A percentile compares a stretch with the other conserved stretches of the same genome.
phyloP scores from a whole-genome alignment of 768 basidiomycete genomes.

The Lactarius tabidus region DNA sequence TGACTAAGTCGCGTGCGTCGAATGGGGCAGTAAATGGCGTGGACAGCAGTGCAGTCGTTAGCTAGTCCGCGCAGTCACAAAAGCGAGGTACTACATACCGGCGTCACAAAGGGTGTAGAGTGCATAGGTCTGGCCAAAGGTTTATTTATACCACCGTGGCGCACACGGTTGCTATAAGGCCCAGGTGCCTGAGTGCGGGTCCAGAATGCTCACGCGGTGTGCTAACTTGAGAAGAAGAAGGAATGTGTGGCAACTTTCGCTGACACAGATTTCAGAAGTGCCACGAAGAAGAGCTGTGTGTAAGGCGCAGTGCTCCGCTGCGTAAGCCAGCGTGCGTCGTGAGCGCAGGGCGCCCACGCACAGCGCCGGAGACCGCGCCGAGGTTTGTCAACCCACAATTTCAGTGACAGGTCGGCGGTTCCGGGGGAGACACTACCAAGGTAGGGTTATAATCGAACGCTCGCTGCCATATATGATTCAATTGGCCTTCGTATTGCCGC shows the following conservation, averaged over 20 bases:
- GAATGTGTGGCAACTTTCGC: constrained; percentile 15
- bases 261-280: constrained; percentile 3
- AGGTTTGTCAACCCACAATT: background rate
- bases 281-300: constrained; percentile 11
- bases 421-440: background rate
- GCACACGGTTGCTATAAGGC: constrained; percentile 20
- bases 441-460: background rate
- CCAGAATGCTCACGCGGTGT: constrained; percentile 20
- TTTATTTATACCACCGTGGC: constrained; percentile 17
- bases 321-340: background rate
- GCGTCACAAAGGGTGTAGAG: background rate
- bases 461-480: background rate
- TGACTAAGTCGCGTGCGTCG: background rate
- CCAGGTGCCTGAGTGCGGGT: constrained; percentile 22
- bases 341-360: background rate
- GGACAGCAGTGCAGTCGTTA: background rate
- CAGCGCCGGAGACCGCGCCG: background rate
- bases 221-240: constrained; percentile 17
- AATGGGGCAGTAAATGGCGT: background rate
- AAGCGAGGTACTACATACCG: constrained; percentile 5
- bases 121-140: constrained; percentile 3
- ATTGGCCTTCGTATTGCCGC: background rate
- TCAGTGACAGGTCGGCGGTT: background rate
- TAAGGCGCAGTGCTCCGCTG: background rate
- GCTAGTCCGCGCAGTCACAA: background rate